Evolutionary conservation across 768 basidiomycete species (phyloP).

Genomic region (Astraeus odoratus): DNA sequence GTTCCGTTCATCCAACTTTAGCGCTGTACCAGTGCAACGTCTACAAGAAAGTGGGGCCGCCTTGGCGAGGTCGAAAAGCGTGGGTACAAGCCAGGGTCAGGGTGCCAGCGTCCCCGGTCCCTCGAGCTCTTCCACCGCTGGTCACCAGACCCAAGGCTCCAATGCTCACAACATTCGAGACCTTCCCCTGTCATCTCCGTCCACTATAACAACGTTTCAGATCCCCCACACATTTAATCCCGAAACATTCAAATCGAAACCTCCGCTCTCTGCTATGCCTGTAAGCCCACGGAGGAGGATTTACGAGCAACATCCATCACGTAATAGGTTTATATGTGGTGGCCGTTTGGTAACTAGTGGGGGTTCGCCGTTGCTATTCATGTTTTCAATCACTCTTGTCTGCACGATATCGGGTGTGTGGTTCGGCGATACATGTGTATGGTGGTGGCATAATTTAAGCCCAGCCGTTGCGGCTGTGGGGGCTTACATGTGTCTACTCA

Average conservation of each 20-base stretch:
- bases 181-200: constrained; percentile 21
- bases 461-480: constrained; percentile 64
- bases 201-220: constrained; percentile 21
- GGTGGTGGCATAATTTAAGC: constrained; percentile 81
- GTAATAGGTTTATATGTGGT: constrained; percentile 67
- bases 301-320: constrained; percentile 61
- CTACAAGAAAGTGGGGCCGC: constrained; percentile 5
- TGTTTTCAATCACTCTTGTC: constrained; percentile 53
- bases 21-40: constrained; percentile 10
- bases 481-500: constrained; percentile 56
- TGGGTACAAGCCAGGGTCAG: constrained; percentile 3
- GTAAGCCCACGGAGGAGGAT: constrained; percentile 35
- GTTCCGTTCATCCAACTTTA: constrained; percentile 11
- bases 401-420: constrained; percentile 70
- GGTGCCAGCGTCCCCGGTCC: constrained; percentile 2
- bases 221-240: constrained; percentile 21
- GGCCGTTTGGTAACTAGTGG: constrained; percentile 79
- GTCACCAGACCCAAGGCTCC: constrained; percentile 13
- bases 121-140: constrained; percentile 5
- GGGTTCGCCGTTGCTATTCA: constrained; percentile 79
- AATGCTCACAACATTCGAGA: constrained; percentile 9
- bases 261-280: constrained; percentile 31
- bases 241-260: constrained; percentile 24
- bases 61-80: constrained; percentile 7
- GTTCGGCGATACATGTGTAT: constrained; percentile 84